A percentile compares a stretch with the other conserved stretches of the same genome.
Evolutionary conservation across 345 rosid genomes (phyloP).

Genomic region (Dipteronia sinensis): DNA sequence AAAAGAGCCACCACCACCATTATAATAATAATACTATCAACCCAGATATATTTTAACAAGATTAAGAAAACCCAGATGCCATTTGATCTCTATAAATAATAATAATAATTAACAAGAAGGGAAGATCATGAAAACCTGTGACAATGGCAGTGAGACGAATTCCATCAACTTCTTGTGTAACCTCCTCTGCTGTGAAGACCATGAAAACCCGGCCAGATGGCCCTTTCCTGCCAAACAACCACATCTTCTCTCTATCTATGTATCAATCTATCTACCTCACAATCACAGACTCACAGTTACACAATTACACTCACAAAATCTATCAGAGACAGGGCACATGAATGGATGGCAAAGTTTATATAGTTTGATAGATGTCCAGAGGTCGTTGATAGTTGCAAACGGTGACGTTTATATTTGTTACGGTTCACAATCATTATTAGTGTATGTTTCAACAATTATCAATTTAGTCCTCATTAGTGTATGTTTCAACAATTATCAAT

Average conservation of each 20-base stretch:
- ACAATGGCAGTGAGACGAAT: constrained; percentile 76
- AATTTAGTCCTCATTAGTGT: too few relatives aligned
- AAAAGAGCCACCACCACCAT: too few relatives aligned
- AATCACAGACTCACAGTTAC: not conserved
- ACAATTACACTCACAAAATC: not conserved
- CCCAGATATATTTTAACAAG: not conserved
- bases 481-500: too few relatives aligned
- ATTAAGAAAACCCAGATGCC: not conserved
- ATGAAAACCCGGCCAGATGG: constrained; percentile 70
- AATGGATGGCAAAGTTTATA: constrained; percentile 10
- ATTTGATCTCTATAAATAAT: not conserved
- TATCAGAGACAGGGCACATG: not conserved
- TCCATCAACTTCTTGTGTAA: constrained; percentile 65
- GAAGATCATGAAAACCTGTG: constrained; percentile 41
- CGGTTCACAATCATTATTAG: too few relatives aligned
- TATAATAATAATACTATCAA: not conserved
- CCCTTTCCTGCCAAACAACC: constrained; percentile 46
- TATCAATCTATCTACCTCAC: constrained; percentile 16
- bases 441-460: too few relatives aligned
- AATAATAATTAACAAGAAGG: not conserved
- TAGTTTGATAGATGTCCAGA: not conserved
- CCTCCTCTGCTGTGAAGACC: constrained; percentile 70
- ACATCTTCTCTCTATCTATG: constrained; percentile 28
- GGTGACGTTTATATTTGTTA: not conserved
- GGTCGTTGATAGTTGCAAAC: not conserved